Base-by-base conservation (phyloP, 2,329 filamentous ascomycete genomes). In the Fusarium sp. region DNA sequence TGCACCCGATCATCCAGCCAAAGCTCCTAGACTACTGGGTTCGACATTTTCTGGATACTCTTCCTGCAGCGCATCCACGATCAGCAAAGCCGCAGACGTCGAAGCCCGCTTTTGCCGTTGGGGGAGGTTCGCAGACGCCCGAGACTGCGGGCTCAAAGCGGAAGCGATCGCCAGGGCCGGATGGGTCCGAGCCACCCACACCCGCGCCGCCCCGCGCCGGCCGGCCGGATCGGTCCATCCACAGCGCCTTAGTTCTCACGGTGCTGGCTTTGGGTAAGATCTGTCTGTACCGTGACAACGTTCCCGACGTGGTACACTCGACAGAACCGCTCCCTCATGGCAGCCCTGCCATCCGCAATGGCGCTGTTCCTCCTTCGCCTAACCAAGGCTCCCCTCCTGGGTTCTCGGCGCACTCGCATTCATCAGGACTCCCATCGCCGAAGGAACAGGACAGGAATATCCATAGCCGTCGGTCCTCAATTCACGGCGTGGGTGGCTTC, bases 181-280 rank as follows among this genome's bases (percentile, higher is more conserved):
- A 85, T 43, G 75, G 82, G 66, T 75, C 77, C 7, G 81, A 83
- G 37, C 76, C 80, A 37, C 71, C 77, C 75, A 83, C 78, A 58
- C 71, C 83, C 70, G 70, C 72, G 20, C 71, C 70, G 35, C 71
- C 71, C 37, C 88, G 87, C 75, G 82, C 84, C 8, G 85, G 86
- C 4, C 85, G 85, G 66, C 90, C 90, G 4, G 89, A 88, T 74
- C 87, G 92, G 62, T 94, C 93, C 9, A 91, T 97, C 18, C 89
- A 92, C 63, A 97, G 94, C 75, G 95, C 95, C 0, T 88, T 98
- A 43, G 90, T 98, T 1, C 87, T 98, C 3, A 87, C 96, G 5
- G 91, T 98, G 1, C 87, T 98, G 64, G 96, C 96, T 0, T 85
- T 99, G 7, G 97, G 97, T 20, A 95, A 95, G 79, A 93, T 98